Base-by-base conservation (phyloP, 2,329 filamentous ascomycete genomes). In the Aspergillus ruber region DNA sequence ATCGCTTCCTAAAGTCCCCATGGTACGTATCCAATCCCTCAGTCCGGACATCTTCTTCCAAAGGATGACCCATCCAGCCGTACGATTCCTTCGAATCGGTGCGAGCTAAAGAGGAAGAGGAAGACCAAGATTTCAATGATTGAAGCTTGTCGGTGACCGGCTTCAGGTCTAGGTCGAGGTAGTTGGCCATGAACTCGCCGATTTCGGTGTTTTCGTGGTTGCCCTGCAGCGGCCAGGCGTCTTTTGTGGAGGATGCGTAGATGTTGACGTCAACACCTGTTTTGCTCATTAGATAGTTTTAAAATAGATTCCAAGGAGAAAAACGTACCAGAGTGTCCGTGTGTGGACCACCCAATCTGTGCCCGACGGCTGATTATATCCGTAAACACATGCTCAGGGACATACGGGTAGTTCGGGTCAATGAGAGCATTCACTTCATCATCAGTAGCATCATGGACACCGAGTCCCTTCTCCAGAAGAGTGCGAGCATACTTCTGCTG, bases 151-250 rank as follows among this genome's bases (percentile, higher is more conserved):
- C 74, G 1, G 90, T 96, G 47, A 97, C 82, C 27, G 76, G 75
- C 1, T 88, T 80, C 1, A 95, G 81, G 62, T 96, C 84, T 1
- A 97, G 81, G 43, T 80, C 80, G 0, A 98, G 78, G 61, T 93
- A 98, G 7, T 82, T 73, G 6, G 82, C 75, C 49, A 98, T 70
- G 66, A 96, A 98, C 40, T 79, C 74, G 29, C 93, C 93, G 1
- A 98, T 79, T 21, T 97, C 90, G 0, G 85, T 97, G 65, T 98
- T 98, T 74, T 98, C 93, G 46, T 94, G 84, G 66, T 97, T 97
- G 6, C 91, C 91, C 3, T 81, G 73, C 6, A 95, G 75, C 12
- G 78, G 74, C 39, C 80, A 77, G 0, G 84, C 80, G 25, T 74
- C 71, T 33, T 80, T 76, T 0, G 80, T 76, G 3, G 87, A 83